These are phyloP conservation scores for Allodekkera sacchari DNA, from an alignment of 805 yeast genomes.

Conservation along the genomic window DNA sequence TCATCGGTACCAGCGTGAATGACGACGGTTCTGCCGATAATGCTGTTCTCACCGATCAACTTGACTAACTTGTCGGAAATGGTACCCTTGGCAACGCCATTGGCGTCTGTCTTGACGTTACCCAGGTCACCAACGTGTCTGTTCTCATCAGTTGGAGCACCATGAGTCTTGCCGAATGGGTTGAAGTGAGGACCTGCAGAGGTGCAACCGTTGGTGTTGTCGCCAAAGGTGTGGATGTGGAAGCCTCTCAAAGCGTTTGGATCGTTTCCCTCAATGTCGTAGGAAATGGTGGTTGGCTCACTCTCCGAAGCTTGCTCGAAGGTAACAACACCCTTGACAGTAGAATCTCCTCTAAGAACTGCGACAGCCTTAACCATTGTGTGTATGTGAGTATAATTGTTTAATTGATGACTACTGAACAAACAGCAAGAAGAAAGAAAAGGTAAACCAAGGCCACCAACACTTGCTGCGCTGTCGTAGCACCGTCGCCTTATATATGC, in stretches of 20 bases:
- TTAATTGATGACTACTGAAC: too few species aligned
- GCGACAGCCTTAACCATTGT: conserved; percentile 50
- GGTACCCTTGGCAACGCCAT: conserved; percentile 88
- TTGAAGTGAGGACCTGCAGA: conserved; percentile 98
- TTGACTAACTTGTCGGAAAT: conserved; percentile 70
- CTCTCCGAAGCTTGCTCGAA: conserved; percentile 78
- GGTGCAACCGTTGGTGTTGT: conserved; percentile 98
- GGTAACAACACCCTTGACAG: conserved; percentile 77
- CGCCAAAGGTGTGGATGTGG: conserved; percentile 98
- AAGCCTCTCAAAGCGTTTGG: conserved; percentile 89
- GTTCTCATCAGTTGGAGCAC: conserved; percentile 75
- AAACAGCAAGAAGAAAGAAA: neutral
- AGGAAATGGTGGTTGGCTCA: conserved; percentile 78
- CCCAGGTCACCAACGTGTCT: conserved; percentile 97
- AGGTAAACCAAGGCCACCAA: neutral
- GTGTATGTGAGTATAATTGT: neutral
- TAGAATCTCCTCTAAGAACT: conserved; percentile 91
- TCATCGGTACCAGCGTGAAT: conserved; percentile 91
- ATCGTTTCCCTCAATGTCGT: conserved; percentile 85
- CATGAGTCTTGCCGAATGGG: conserved; percentile 84
- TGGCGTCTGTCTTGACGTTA: conserved; percentile 79
- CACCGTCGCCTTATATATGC: too few species aligned
- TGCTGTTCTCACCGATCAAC: conserved; percentile 78
- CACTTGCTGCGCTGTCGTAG: too few species aligned
- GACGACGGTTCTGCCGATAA: conserved; percentile 92